Conservation (phyloP, 139 green algal species). For the Zygnema circumcarinatum region DNA sequence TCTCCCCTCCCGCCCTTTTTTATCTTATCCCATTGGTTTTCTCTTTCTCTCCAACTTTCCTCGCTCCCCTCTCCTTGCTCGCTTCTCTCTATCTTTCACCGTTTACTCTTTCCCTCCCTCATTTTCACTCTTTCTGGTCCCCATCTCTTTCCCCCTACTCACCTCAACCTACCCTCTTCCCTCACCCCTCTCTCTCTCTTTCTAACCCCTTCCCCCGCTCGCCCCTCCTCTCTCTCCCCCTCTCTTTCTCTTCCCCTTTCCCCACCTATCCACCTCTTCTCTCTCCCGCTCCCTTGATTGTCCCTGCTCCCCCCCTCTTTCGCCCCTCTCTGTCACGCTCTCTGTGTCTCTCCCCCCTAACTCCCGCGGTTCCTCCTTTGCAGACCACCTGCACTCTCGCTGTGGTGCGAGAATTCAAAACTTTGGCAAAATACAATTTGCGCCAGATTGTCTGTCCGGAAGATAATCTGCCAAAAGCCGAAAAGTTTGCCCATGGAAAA, state of each 20-base stretch:
- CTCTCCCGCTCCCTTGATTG: neutral
- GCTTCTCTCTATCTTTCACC: neutral
- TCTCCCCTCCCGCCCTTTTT: neutral
- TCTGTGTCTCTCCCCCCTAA: neutral
- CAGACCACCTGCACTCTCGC: neutral
- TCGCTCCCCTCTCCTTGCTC: conserved; percentile 3
- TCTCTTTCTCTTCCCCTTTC: no score
- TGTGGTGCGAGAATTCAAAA: neutral
- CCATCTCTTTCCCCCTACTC: neutral
- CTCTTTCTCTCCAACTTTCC: conserved; percentile 34
- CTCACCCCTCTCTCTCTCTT: neutral
- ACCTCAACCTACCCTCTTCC: no score
- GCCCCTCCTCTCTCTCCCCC: neutral
- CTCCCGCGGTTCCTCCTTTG: no score
- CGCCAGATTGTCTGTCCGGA: neutral
- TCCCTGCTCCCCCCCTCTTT: neutral
- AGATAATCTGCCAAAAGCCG: neutral
- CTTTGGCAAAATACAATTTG: neutral
- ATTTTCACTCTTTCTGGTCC: neutral
- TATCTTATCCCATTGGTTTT: conserved; percentile 5
- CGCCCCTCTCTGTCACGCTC: neutral
- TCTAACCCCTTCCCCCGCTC: neutral
- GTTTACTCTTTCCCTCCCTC: neutral
- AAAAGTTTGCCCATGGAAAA: neutral
- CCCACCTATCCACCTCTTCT: no score